Percentiles rank a stretch among this genome's conserved stretches.
These are phyloP conservation scores for Hymenoscyphus linearis DNA, from an alignment of 2,329 filamentous ascomycete species.

Conservation along the genomic window DNA sequence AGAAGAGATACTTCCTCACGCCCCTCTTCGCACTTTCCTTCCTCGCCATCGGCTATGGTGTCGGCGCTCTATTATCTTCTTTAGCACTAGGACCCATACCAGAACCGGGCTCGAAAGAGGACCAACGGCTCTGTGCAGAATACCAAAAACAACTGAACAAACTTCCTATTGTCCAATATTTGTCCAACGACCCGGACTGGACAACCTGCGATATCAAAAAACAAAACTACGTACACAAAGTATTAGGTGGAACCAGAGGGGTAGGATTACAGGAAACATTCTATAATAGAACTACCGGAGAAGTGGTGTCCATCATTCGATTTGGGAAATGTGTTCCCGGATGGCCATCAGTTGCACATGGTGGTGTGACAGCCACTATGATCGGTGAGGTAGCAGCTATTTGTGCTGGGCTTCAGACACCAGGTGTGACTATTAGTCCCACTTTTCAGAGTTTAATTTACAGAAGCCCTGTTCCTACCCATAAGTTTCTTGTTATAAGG, in stretches of 20 bases:
- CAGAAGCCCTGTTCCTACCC: conserved; percentile 52
- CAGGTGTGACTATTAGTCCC: conserved; percentile 47
- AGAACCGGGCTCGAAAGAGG: conserved; percentile 24
- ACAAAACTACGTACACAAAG: conserved; percentile 37
- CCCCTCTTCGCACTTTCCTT: conserved; percentile 34
- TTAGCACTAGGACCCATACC: conserved; percentile 40
- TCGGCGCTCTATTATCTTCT: conserved; percentile 37
- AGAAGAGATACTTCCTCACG: conserved; percentile 27
- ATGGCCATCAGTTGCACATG: conserved; percentile 69
- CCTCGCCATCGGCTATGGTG: conserved; percentile 37
- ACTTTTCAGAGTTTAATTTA: conserved; percentile 57
- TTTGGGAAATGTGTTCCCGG: conserved; percentile 60
- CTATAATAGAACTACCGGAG: conserved; percentile 52
- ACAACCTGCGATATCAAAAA: conserved; percentile 33
- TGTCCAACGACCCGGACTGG: conserved; percentile 40
- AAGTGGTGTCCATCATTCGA: conserved; percentile 59
- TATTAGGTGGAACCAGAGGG: conserved; percentile 38
- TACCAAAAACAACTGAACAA: conserved; percentile 38
- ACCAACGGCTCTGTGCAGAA: conserved; percentile 15
- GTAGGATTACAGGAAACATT: conserved; percentile 57
- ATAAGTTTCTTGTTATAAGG: conserved; percentile 59
- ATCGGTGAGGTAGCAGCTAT: conserved; percentile 64
- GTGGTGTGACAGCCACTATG: conserved; percentile 62
- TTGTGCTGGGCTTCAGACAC: conserved; percentile 47
- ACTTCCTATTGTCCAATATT: conserved; percentile 43